Evolutionary conservation across 140 eudicot genomes (phyloP).

Genomic region (Artemisia princeps): DNA sequence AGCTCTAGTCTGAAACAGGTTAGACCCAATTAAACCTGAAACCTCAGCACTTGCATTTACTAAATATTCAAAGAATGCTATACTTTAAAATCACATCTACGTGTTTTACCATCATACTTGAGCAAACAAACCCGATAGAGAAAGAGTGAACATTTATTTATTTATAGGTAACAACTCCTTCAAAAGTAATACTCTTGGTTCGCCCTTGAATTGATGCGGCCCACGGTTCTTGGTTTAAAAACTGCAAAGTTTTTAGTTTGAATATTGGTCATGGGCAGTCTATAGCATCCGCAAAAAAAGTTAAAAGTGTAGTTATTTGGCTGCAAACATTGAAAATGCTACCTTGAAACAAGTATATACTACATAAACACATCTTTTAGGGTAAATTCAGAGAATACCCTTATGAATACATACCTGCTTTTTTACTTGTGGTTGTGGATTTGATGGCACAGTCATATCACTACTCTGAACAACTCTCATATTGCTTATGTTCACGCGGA

Average conservation of each 20-base stretch:
- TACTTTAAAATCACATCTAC: background rate
- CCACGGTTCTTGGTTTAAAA: background rate
- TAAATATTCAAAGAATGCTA: background rate
- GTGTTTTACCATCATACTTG: background rate
- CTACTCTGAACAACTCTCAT: slow-evolving; percentile 31
- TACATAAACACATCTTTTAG: background rate
- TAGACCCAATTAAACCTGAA: background rate
- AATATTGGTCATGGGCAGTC: background rate
- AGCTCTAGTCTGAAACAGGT: background rate
- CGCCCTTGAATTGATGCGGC: background rate
- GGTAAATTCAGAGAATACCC: background rate
- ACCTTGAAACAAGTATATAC: too few relatives aligned
- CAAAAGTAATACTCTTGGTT: background rate
- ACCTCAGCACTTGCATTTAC: background rate
- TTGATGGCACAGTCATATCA: slow-evolving; percentile 26
- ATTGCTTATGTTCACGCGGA: slow-evolving; percentile 46
- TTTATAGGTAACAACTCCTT: background rate
- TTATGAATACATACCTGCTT: slow-evolving; percentile 39
- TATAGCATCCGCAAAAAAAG: background rate
- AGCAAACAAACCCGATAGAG: background rate
- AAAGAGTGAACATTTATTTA: background rate
- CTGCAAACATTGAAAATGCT: background rate
- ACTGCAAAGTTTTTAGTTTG: background rate
- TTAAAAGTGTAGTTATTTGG: background rate
- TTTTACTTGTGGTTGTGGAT: slow-evolving; percentile 36